Evolutionary conservation across 768 basidiomycete genomes (phyloP), one percentile per base, ranked within the genome.

Genomic region (Kwoniella shandongensis): DNA sequence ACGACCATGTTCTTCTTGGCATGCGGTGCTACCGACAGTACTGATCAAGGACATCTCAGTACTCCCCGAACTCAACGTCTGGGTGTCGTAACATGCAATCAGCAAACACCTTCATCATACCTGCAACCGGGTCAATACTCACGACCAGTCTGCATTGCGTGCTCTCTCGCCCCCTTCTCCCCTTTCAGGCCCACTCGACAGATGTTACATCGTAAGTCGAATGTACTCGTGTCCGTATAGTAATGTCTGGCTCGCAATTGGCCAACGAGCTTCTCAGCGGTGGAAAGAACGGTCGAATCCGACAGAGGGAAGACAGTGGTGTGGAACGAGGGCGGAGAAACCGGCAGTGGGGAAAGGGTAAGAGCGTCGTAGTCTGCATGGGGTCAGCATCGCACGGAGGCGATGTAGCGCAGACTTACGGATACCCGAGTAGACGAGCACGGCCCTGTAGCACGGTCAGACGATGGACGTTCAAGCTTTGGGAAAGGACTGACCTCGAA

Each of bases 401-500:
- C 3, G 41, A 8, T 13, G 39, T 4, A 7, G 23, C 20, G 26
- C 13, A 29, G 46, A 72, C 75, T 66, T 35, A 78, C 78, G 93
- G 44, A 97, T 96, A 2, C 94, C 94, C 0, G 89, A 91, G 78
- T 98, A 98, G 3, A 97, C 81, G n/a, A 97, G 71, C 13, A 96
- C 75, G 32, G 32, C 32, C 13, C 32, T 32, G 32, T 6, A 13
- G 32, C 32, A 32, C 32, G 13, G 32, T 32, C 32, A 32, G 32
- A 6, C 6, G 32, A 6, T n/a, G n/a, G n/a, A n/a, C n/a, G n/a
- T n/a, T n/a, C n/a, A n/a, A 32, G 32, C 7, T 32, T 32, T 13
- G 32, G 13, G 32, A 13, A 6, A 32, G 32, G 13, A 32, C 6
- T 32, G 32, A 76, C 57, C 78, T 75, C 11, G 64, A 64, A n/a